A percentile compares a stretch with the other conserved stretches of the same genome.
Conservation (phyloP, 139 green algal genomes). For the Ettlia oleoabundans region DNA sequence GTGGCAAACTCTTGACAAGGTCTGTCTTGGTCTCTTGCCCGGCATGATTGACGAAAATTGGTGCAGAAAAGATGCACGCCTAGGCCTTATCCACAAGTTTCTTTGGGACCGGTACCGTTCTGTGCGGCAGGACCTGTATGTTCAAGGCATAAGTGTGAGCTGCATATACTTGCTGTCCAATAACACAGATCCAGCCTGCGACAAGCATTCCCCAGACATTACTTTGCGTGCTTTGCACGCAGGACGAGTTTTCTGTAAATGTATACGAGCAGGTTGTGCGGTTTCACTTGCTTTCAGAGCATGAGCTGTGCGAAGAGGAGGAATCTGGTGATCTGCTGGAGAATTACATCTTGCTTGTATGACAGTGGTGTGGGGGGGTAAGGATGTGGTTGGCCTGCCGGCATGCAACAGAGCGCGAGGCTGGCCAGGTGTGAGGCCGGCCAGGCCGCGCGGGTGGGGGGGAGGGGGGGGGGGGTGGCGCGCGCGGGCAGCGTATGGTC, state of each 20-base stretch:
- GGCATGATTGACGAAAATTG: no score
- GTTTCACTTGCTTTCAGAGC: slow-evolving; percentile 81
- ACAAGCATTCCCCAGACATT: neutral
- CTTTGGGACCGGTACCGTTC: slow-evolving; percentile 89
- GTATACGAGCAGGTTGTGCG: slow-evolving; percentile 73
- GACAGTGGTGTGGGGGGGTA: no score
- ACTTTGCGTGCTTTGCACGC: neutral
- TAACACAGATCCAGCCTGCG: no score
- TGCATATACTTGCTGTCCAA: no score
- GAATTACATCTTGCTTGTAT: neutral
- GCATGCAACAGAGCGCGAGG: no score
- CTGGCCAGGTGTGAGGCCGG: no score
- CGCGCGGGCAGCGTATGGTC: no score
- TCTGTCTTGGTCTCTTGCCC: no score
- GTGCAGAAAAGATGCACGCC: slow-evolving; percentile 15
- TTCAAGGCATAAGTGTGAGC: slow-evolving; percentile 69
- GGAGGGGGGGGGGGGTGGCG: no score
- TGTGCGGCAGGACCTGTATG: slow-evolving; percentile 78
- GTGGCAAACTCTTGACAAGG: no score
- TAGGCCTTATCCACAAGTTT: slow-evolving; percentile 77
- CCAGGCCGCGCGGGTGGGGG: neutral
- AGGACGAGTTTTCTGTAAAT: slow-evolving; percentile 56
- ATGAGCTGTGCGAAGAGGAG: slow-evolving; percentile 71
- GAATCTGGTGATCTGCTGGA: slow-evolving; percentile 8
- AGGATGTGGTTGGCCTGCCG: no score